These are phyloP conservation scores for Podospora comata DNA, from an alignment of 495 filamentous ascomycete species.

Conservation along the genomic window DNA sequence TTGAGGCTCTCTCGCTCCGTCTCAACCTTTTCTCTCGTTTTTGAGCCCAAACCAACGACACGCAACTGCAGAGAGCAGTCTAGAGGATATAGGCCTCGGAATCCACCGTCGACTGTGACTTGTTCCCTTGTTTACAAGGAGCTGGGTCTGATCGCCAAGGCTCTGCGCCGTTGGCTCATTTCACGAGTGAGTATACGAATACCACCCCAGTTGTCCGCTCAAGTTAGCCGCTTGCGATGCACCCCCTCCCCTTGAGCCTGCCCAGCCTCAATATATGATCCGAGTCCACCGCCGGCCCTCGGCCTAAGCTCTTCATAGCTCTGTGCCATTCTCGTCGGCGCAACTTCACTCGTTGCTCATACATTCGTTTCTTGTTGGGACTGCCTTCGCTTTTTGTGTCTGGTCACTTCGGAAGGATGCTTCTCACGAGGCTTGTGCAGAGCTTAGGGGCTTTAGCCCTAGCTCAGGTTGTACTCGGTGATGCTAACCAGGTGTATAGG, in stretches of 20 bases:
- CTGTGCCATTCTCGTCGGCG: slow-evolving; percentile 19
- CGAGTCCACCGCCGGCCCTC: slow-evolving; percentile 23
- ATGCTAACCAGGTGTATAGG: slow-evolving; percentile 14
- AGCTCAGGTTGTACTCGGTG: slow-evolving; percentile 20
- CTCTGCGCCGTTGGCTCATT: slow-evolving; percentile 27
- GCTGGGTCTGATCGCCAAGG: slow-evolving; percentile 24
- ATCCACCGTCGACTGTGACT: background rate
- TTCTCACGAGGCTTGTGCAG: slow-evolving; percentile 29
- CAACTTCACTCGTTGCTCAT: slow-evolving; percentile 27
- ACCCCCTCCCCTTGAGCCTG: background rate
- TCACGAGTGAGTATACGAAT: slow-evolving; percentile 2
- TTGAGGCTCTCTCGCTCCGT: background rate
- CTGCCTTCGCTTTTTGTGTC: slow-evolving; percentile 20
- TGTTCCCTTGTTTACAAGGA: background rate
- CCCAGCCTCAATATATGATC: slow-evolving; percentile 31
- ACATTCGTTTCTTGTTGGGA: slow-evolving; percentile 23
- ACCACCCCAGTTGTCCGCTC: background rate
- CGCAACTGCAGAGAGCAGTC: background rate
- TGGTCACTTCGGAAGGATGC: slow-evolving; percentile 22
- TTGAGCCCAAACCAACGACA: background rate
- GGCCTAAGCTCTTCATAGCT: slow-evolving; percentile 8
- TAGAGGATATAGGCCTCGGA: background rate
- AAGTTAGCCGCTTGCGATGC: slow-evolving; percentile 1
- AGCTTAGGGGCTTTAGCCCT: slow-evolving; percentile 29
- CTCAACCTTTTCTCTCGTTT: slow-evolving; percentile 1